Base-by-base conservation (phyloP, 495 filamentous ascomycete genomes). In the Sabuloglossum arenarium region DNA sequence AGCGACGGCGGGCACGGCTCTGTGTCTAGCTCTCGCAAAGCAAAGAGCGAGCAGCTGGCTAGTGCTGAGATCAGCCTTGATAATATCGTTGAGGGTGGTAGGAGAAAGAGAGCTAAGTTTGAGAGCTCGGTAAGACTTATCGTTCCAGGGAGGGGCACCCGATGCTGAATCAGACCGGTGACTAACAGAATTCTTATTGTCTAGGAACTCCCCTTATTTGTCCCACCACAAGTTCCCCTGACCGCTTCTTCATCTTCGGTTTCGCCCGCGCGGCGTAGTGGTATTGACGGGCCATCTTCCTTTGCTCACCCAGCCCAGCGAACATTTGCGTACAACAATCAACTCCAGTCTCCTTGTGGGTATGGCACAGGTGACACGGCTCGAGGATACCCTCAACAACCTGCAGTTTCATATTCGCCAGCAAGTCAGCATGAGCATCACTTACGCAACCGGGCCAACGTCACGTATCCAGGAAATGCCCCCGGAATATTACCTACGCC, bases 51-150 rank as follows among this genome's bases (percentile, higher is more conserved):
- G 63, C 81, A 84, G 53, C 73, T 93, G 57, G 85, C 82, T n/a
- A 93, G 86, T 64, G 88, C 91, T 3, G 91, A 97, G 57, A 98
- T 98, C 63, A 96, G 89, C 67, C 76, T 95, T 60, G 86, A 94
- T 57, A 98, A 98, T 64, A 97, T 98, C 68, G 84, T 98, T 56
- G 89, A 97, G 69, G 91, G 93, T 62, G 88, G 88, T 60, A 81
- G 91, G 68, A 79, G 91, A 60, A 96, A 98, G 75, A 79, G 87
- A 64, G 85, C 91, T 59, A 95, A 95, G 71, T 98, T 98, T 66
- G 88, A 94, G 61, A 96, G 88, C 70, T 94, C 88, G 61, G 88
- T 96, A 77, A 79, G 88, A 75, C 29, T 58, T 47, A 6, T 16
- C 1, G 23, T 58, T 6, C 49, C n/a, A 8, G 16, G 8, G 34